A percentile compares a stretch with the other conserved stretches of the same genome.
Conservation (phyloP, 2,329 filamentous ascomycete genomes). For the Harringtonia aguacate region DNA sequence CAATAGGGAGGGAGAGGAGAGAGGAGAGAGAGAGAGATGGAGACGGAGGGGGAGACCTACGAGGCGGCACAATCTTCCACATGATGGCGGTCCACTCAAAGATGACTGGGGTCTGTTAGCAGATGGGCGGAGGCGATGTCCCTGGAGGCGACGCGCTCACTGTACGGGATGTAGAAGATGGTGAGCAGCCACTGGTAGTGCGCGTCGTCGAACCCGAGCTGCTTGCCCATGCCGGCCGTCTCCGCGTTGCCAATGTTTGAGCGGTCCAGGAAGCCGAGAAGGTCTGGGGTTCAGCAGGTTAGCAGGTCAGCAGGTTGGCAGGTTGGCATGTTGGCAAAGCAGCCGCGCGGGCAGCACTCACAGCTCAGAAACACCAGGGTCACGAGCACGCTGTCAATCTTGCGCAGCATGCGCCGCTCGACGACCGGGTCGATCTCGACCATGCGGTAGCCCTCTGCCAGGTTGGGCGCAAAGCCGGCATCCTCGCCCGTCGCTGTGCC, state of each 20-base stretch:
- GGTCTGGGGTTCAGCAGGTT: conserved; percentile 11
- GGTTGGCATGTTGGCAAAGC: too few relatives aligned
- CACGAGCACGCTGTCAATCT: conserved; percentile 22
- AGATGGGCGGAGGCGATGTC: not conserved
- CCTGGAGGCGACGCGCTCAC: too few relatives aligned
- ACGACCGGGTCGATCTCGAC: conserved; percentile 17
- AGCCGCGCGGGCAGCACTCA: conserved; percentile 7
- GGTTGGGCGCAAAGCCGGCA: not conserved
- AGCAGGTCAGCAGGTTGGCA: not conserved
- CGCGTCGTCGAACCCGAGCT: conserved; percentile 23
- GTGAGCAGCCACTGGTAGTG: conserved; percentile 33
- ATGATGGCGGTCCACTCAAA: conserved; percentile 31
- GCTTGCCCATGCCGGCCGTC: conserved; percentile 17
- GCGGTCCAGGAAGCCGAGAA: conserved; percentile 15
- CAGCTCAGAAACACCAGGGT: conserved; percentile 20
- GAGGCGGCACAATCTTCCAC: conserved; percentile 29
- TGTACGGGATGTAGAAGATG: conserved; percentile 34
- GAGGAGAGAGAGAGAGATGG: not conserved
- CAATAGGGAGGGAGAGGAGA: not conserved
- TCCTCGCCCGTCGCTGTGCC: not conserved
- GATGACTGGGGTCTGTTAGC: conserved; percentile 17
- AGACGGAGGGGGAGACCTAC: conserved; percentile 14
- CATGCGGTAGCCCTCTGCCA: conserved; percentile 3
- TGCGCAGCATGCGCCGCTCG: conserved; percentile 22
- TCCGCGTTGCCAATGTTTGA: conserved; percentile 17